These are phyloP conservation scores for Pugionium dolabratum DNA, from an alignment of 345 rosid genomes.

Conservation along the genomic window DNA sequence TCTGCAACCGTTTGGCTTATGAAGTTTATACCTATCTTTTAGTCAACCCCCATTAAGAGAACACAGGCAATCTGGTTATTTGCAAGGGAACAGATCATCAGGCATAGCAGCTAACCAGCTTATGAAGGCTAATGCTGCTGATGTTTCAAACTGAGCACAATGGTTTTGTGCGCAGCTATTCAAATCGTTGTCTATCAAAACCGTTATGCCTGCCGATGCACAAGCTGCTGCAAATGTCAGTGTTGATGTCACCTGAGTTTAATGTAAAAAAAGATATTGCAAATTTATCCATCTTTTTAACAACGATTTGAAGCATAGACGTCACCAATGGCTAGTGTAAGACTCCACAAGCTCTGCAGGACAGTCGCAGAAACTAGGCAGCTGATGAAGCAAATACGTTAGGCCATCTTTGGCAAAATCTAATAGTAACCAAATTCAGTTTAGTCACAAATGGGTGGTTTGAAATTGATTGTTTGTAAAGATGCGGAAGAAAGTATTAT, in stretches of 20 bases:
- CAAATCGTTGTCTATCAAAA: slow-evolving; percentile 61
- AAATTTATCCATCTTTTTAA: slow-evolving; percentile 21
- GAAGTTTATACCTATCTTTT: not conserved
- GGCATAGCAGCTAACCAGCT: slow-evolving; percentile 72
- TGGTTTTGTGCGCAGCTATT: slow-evolving; percentile 57
- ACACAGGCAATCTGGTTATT: no score
- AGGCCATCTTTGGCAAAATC: slow-evolving; percentile 9
- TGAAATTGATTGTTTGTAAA: slow-evolving; percentile 43
- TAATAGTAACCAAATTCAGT: not conserved
- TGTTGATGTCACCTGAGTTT: slow-evolving; percentile 62
- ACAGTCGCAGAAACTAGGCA: slow-evolving; percentile 73
- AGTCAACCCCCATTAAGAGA: slow-evolving; percentile 39
- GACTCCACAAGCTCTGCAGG: slow-evolving; percentile 83
- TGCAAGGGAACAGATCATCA: slow-evolving; percentile 62
- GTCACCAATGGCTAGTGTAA: slow-evolving; percentile 61
- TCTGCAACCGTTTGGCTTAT: not conserved
- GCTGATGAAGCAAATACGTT: slow-evolving; percentile 47
- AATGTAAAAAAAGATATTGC: not conserved
- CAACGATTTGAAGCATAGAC: slow-evolving; percentile 62
- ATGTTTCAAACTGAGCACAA: slow-evolving; percentile 63
- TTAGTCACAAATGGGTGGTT: no score
- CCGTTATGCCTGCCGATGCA: slow-evolving; percentile 89
- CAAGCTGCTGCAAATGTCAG: slow-evolving; percentile 78
- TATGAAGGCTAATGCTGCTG: slow-evolving; percentile 74
- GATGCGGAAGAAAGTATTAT: slow-evolving; percentile 65